Conservation (phyloP, 139 green algal genomes). For the Micractinium conductrix region DNA sequence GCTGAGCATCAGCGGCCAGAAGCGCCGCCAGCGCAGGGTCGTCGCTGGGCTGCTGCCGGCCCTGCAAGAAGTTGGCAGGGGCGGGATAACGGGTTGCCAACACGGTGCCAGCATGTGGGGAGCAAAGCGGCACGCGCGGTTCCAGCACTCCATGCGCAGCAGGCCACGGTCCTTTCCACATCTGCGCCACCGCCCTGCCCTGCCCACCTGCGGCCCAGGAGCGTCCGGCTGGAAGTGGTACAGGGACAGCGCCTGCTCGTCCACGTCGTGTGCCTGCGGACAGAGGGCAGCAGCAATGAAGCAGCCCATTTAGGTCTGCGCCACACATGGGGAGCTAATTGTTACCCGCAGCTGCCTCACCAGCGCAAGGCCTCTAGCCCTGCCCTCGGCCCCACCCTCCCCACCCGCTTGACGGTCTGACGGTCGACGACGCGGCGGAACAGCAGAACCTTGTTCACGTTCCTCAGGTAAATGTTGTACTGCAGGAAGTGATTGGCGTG, state of each 20-base stretch:
- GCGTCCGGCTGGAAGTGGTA: constrained; percentile 1
- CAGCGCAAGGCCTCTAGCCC: too few relatives aligned
- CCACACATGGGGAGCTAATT: too few relatives aligned
- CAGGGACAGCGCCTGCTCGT: background rate
- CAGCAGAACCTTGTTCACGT: constrained; percentile 33
- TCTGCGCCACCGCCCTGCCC: too few relatives aligned
- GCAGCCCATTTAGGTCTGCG: too few relatives aligned
- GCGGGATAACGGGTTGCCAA: too few relatives aligned
- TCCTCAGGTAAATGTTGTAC: constrained; percentile 35
- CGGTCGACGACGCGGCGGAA: constrained; percentile 27
- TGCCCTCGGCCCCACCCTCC: too few relatives aligned
- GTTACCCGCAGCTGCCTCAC: background rate
- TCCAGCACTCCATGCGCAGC: background rate
- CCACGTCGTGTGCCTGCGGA: background rate
- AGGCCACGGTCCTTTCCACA: background rate
- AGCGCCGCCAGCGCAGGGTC: constrained; percentile 23
- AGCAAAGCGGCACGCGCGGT: background rate
- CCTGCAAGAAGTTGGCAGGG: background rate
- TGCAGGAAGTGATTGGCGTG: too few relatives aligned
- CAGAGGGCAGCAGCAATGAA: too few relatives aligned
- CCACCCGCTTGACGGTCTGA: constrained; percentile 9
- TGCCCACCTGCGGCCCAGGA: background rate
- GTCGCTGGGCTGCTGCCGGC: background rate
- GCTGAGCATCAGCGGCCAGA: constrained; percentile 3
- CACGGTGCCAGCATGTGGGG: background rate